phyloP scores from a whole-genome alignment of 768 basidiomycete species.

The Lactarius deliciosus region DNA sequence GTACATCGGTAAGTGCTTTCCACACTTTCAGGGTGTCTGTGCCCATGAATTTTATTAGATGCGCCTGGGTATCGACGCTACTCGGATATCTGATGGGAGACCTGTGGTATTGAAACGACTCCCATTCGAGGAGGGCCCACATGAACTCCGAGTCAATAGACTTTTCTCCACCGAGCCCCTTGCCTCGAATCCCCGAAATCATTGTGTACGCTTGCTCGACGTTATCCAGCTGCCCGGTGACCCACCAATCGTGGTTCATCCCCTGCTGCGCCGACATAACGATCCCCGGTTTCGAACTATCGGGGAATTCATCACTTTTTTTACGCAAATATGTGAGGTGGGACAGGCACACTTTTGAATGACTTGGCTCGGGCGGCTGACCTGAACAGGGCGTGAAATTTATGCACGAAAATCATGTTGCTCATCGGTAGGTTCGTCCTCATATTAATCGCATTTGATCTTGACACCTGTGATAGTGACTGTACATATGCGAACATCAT shows the following conservation, averaged over 20 bases:
- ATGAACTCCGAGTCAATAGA: conserved; percentile 4
- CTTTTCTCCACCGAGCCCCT: background rate
- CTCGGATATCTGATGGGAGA: background rate
- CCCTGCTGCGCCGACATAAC: conserved; percentile 31
- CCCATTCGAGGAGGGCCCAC: background rate
- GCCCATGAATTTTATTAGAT: background rate
- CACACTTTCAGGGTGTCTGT: background rate
- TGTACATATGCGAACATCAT: conserved; percentile 26
- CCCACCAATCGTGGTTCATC: conserved; percentile 31
- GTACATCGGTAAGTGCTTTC: background rate
- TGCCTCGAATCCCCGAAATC: conserved; percentile 1
- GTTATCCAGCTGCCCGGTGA: conserved; percentile 1
- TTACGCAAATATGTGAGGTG: conserved; percentile 31
- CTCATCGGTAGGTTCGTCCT: conserved; percentile 35
- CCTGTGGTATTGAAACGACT: background rate
- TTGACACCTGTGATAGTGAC: background rate
- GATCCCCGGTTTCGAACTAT: conserved; percentile 31
- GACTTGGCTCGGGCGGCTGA: conserved; percentile 26
- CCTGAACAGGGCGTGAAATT: conserved; percentile 29
- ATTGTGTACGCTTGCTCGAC: background rate
- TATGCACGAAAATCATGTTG: conserved; percentile 30
- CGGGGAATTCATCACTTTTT: conserved; percentile 32
- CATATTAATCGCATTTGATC: too few species aligned
- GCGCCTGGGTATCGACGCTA: background rate
- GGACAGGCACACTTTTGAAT: background rate